Conservation (phyloP, 768 basidiomycete genomes). For the Serendipita sp. region DNA sequence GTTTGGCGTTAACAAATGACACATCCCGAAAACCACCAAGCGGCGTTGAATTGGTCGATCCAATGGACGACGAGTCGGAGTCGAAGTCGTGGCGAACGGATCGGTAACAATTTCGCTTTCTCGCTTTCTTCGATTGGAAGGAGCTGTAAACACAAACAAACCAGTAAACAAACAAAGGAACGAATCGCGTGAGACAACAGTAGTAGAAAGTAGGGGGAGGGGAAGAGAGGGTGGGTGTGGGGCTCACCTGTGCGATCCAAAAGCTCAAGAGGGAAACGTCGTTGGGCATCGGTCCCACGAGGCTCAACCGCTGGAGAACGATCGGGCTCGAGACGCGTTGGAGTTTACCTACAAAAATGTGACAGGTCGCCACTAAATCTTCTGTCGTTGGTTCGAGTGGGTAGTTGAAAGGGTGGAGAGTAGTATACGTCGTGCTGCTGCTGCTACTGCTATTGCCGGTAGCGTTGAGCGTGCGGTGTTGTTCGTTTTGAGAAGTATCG, state of each 20-base stretch:
- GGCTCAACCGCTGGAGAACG: conserved; percentile 76
- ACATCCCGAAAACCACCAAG: neutral
- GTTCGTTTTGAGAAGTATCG: neutral
- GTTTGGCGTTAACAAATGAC: neutral
- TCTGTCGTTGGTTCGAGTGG: conserved; percentile 26
- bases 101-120: conserved; percentile 72
- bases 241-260: conserved; percentile 55
- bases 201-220: too few relatives aligned
- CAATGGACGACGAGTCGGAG: conserved; percentile 80
- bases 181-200: too few relatives aligned
- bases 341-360: conserved; percentile 43
- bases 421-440: neutral
- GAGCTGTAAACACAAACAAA: conserved; percentile 21
- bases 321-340: conserved; percentile 69
- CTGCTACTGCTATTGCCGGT: neutral
- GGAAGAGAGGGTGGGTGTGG: too few relatives aligned
- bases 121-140: conserved; percentile 85
- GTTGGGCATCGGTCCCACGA: conserved; percentile 66
- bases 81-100: conserved; percentile 60
- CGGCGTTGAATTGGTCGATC: conserved; percentile 61
- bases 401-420: conserved; percentile 6
- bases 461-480: neutral
- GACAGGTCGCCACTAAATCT: conserved; percentile 41
- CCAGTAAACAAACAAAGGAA: too few relatives aligned
- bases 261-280: conserved; percentile 55